A percentile compares a stretch with the other conserved stretches of the same genome.
These are phyloP conservation scores for Penstemon barbatus DNA, from an alignment of 257 asterid species.

Conservation along the genomic window DNA sequence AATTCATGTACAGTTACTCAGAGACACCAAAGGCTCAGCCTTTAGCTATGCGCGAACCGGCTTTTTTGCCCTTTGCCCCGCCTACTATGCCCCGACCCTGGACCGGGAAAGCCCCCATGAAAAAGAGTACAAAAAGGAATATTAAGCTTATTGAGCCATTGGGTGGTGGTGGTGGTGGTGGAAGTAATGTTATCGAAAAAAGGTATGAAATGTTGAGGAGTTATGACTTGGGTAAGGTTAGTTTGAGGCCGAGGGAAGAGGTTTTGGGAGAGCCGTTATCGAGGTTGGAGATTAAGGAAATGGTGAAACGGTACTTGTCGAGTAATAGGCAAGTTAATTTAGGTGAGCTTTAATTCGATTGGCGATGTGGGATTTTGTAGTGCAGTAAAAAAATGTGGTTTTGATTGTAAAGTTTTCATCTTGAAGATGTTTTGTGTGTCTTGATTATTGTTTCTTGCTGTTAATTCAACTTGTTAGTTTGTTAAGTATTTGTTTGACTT, in stretches of 20 bases:
- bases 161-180: slow-evolving; percentile 39
- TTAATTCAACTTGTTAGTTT: background rate
- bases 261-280: slow-evolving; percentile 73
- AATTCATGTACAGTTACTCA: slow-evolving; percentile 86
- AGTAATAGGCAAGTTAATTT: slow-evolving; percentile 87
- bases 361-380: background rate
- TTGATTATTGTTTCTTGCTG: background rate
- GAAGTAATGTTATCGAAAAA: slow-evolving; percentile 29
- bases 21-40: slow-evolving; percentile 83
- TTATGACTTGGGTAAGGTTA: slow-evolving; percentile 58
- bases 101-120: slow-evolving; percentile 97
- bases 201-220: slow-evolving; percentile 69
- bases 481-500: background rate
- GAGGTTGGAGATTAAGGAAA: slow-evolving; percentile 61
- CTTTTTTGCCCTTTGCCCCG: slow-evolving; percentile 90
- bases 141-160: slow-evolving; percentile 71
- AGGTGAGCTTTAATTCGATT: slow-evolving; percentile 45
- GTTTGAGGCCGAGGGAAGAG: slow-evolving; percentile 53
- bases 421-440: background rate
- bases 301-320: slow-evolving; percentile 52
- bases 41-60: slow-evolving; percentile 87
- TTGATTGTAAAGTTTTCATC: background rate
- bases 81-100: slow-evolving; percentile 95
- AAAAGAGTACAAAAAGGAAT: slow-evolving; percentile 67
- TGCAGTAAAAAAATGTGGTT: background rate